These are phyloP conservation scores for Paracoccidioides lutzii DNA, from an alignment of 2,329 filamentous ascomycete genomes.

Conservation along the genomic window DNA sequence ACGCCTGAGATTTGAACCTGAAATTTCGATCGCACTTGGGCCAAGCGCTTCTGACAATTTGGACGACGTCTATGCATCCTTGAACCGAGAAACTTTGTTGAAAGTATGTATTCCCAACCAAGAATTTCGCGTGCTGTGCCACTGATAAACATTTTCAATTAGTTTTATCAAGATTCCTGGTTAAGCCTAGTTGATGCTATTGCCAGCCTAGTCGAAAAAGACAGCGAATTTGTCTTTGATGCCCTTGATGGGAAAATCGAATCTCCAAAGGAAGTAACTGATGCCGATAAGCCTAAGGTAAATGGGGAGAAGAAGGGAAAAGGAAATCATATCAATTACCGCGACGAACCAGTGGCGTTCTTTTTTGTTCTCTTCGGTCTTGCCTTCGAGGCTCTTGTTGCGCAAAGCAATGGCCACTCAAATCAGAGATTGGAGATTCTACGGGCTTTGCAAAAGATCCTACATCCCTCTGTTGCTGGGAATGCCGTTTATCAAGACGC, in stretches of 20 bases:
- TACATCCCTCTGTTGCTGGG: conserved; percentile 86
- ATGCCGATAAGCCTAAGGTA: conserved; percentile 13
- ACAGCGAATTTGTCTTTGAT: conserved; percentile 95
- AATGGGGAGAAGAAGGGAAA: conserved; percentile 41
- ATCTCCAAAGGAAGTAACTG: conserved; percentile 2
- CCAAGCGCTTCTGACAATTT: conserved; percentile 73
- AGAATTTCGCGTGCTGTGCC: not conserved
- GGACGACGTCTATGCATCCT: conserved; percentile 84
- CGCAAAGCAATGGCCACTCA: conserved; percentile 55
- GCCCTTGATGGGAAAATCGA: conserved; percentile 68
- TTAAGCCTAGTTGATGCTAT: conserved; percentile 94
- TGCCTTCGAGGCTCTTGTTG: conserved; percentile 87
- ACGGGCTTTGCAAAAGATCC: conserved; percentile 82
- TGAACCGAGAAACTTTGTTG: conserved; percentile 86
- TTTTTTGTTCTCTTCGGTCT: conserved; percentile 97
- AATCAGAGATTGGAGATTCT: conserved; percentile 80
- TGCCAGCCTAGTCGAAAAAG: conserved; percentile 90
- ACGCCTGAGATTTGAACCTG: conserved; percentile 83
- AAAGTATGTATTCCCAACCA: conserved; percentile 34
- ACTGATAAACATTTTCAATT: conserved; percentile 1
- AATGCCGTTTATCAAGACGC: conserved; percentile 94
- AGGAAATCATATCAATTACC: conserved; percentile 81
- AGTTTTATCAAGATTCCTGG: conserved; percentile 96
- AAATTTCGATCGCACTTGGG: conserved; percentile 82
- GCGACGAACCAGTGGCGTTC: conserved; percentile 93